Base-by-base conservation (phyloP, 2,329 filamentous ascomycete genomes). In the Ceratocystis cacaofunesta region DNA sequence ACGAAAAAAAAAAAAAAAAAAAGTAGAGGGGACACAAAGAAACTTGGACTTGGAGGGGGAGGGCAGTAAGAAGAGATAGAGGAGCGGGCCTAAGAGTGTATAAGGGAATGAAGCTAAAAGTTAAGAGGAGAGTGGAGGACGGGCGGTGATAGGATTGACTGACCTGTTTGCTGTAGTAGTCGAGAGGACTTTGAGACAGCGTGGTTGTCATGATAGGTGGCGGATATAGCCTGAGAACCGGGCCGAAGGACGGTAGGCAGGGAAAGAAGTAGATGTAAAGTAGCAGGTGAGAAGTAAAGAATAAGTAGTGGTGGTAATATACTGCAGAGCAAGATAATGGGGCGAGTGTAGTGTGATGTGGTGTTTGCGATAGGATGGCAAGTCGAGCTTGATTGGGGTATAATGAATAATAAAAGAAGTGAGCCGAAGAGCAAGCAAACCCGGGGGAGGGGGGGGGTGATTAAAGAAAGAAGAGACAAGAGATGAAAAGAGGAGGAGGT, bases 121-220 rank as follows among this genome's bases (percentile, higher is more conserved):
- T 19, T 7, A 8, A 32, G 44, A 15, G 5, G 17, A 17, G 44
- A 48, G 44, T 6, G 19, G 44, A 48, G 4, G 19, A 48, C 19
- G 44, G 7, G 44, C 17, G 15, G 17, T 41, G 28, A 61, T 32
- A 41, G 12, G 22, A 43, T 28, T 63, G 32, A 50, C 46, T 58
- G 62, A 64, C 65, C 61, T 66, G 65, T 41, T 66, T 66, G 55
- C 50, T 64, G 62, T 66, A 66, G 65, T 66, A 66, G 19, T 64
- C 65, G 15, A 66, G 52, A 46, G 52, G 62, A 43, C 62, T 66
- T 57, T 66, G 65, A 46, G 65, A 66, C 41, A 66, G 32, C 32
- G 64, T 66, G n/a, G 65, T 58, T 30, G 65, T 43, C 65, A 66
- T 66, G 30, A 32, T 64, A 30, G 32, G 5, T 41, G 62, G 50